Base-by-base conservation (phyloP, 768 basidiomycete genomes). In the Lyophyllum shimeji region DNA sequence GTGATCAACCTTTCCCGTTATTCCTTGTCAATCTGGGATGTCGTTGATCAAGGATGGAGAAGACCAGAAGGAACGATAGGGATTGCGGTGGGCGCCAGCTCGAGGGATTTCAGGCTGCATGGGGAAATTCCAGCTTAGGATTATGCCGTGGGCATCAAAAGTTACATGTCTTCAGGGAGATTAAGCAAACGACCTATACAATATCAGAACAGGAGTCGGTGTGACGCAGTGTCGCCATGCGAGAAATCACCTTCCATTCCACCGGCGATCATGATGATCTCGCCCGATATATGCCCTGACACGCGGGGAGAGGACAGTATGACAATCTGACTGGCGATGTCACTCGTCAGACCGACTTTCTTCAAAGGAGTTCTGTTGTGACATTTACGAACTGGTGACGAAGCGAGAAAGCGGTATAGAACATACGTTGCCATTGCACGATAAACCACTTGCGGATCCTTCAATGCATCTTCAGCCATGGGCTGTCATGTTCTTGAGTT, bases 201-300 rank as follows among this genome's bases (percentile, higher is more conserved):
- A 25, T 52, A 20, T 44, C n/a, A 60, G 47, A 56, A 50, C 58
- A 6, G 17, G 8, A n/a, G 11, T 12, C 17, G 11, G 9, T 9
- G 37, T 54, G 43, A 31, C 48, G 51, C 24, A 12, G 6, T 50
- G n/a, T 24, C 20, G 13, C 20, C 23, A 12, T 24, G 44, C 3
- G 39, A 43, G 34, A 5, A 37, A 61, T 65, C 37, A 73, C 89
- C 89, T 77, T 91, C 89, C 89, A 90, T 89, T 2, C 89, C 89
- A 2, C 89, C 89, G 45, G 82, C 80, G 6, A 90, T 76, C 83
- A 89, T 87, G 25, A 89, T 63, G 6, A 85, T 80, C 61, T 89
- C 82, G 0, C 89, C 89, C 1, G 84, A 81, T 17, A 90, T 77
- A 63, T 90, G 89, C 0, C 89, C 87, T 0, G 87, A 90, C 0